A percentile compares a stretch with the other conserved stretches of the same genome.
Evolutionary conservation across 306 rosid species (phyloP).

Genomic region (Elaeagnus macrophylla): DNA sequence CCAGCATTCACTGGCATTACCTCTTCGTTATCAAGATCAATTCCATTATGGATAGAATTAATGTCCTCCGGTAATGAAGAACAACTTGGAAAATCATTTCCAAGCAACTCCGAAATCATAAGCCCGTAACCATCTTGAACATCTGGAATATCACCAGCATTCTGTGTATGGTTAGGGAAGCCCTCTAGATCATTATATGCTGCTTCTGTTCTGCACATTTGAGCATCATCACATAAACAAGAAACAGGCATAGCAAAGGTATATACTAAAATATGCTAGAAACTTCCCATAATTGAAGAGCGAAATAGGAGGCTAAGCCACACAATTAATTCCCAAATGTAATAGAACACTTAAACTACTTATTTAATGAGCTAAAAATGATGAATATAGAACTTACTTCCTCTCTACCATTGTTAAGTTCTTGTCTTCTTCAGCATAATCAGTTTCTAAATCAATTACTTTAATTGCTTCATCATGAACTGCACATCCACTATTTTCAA

Average conservation of each 20-base stretch:
- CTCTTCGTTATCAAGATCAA: conserved; percentile 67
- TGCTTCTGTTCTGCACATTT: conserved; percentile 57
- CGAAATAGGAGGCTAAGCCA: background rate
- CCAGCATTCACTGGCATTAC: conserved; percentile 34
- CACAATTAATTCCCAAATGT: background rate
- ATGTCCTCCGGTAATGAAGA: conserved; percentile 62
- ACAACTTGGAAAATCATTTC: conserved; percentile 65
- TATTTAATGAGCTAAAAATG: conserved; percentile 11
- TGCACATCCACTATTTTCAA: conserved; percentile 39
- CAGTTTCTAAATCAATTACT: conserved; percentile 82
- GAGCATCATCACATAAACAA: conserved; percentile 15
- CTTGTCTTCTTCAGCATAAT: conserved; percentile 50
- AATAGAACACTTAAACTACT: conserved; percentile 4
- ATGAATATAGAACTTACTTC: conserved; percentile 43
- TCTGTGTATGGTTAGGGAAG: conserved; percentile 51
- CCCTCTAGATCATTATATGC: conserved; percentile 58
- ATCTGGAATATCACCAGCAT: conserved; percentile 56
- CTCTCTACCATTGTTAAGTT: conserved; percentile 40
- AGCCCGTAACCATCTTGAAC: conserved; percentile 91
- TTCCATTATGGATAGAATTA: conserved; percentile 55
- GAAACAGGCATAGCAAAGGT: conserved; percentile 19
- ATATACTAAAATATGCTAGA: conserved; percentile 3
- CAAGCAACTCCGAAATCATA: conserved; percentile 85
- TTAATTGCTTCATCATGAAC: conserved; percentile 68
- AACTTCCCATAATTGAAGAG: too few species aligned